Evolutionary conservation across 768 basidiomycete species (phyloP), one percentile per base, ranked within the genome.

Genomic region (Calvatia gigantea): DNA sequence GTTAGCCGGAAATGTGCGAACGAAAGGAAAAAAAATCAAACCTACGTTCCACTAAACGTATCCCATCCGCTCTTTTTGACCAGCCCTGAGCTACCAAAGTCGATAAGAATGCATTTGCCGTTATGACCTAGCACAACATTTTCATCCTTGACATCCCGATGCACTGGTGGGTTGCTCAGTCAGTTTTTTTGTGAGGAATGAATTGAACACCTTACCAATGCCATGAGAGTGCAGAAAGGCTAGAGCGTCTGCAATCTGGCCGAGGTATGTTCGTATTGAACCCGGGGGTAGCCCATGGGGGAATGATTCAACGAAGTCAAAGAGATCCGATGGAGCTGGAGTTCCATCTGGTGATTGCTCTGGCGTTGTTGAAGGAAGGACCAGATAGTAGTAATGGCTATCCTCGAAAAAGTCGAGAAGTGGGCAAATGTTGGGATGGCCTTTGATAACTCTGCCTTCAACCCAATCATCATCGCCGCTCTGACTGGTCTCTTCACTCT

Each of bases 131-230:
- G 78, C 33, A 94, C 87, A 14, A 94, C 89, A 67, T 98, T 97
- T 70, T 99, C 96, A 64, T 99, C 96, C 72, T 99, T 99, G 70
- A 99, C 86, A 65, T 99, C 96, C 50, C 96, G 90, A 70, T 99
- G 96, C 8, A 98, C 90, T 91, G 60, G 8, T 61, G 46, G 62
- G 35, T 38, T n/a, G 31, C 46, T 45, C 31, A 52, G 57, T 55
- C 28, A 38, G 45, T 38, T 39, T 51, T 47, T 45, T 48, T 17
- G 50, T 49, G 33, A 39, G n/a, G n/a, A n/a, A 21, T 15, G 37
- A 23, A 37, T 29, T 11, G 42, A 19, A 42, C 33, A n/a, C 58
- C 84, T 67, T 64, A 89, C 96, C 91, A 56, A 99, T 97, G 51
- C 93, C 94, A 61, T 87, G 91, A 7, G 84, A 76, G 68, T 99